Conservation (phyloP, 192 early-diverging fungal genomes). For the Rhizophlyctis rosea region DNA sequence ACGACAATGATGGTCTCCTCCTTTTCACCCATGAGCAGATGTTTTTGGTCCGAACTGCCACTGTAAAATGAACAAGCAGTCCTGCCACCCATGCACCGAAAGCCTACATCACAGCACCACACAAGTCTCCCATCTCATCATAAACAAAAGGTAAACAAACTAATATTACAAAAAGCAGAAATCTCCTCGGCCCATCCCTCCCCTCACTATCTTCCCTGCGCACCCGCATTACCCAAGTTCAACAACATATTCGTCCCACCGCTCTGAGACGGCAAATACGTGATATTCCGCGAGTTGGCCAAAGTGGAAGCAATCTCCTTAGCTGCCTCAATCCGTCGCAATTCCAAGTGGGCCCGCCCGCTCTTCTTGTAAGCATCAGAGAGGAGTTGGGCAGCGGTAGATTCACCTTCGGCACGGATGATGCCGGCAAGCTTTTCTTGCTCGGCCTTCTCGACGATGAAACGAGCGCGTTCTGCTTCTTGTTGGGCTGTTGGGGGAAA, state of each 20-base stretch:
- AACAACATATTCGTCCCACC: conserved; percentile 70
- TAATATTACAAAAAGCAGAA: too few relatives aligned
- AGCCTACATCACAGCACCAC: too few relatives aligned
- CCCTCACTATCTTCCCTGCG: too few relatives aligned
- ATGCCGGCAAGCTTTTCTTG: conserved; percentile 96
- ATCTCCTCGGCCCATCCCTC: too few relatives aligned
- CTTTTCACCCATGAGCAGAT: too few relatives aligned
- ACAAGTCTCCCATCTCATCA: too few relatives aligned
- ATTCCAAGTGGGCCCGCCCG: conserved; percentile 88
- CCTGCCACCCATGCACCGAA: too few relatives aligned
- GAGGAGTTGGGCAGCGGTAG: conserved; percentile 88
- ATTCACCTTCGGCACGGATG: conserved; percentile 98
- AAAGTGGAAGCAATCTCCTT: conserved; percentile 94
- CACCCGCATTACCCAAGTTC: conserved; percentile 59
- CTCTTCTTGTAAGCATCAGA: conserved; percentile 86
- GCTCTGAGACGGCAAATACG: conserved; percentile 72
- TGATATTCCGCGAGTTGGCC: conserved; percentile 76
- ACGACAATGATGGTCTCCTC: too few relatives aligned
- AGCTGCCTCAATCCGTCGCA: conserved; percentile 95
- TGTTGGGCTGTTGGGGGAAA: conserved; percentile 77
- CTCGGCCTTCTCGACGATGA: conserved; percentile 97
- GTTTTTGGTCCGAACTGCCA: too few relatives aligned
- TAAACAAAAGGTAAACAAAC: too few relatives aligned
- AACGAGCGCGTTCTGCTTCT: conserved; percentile 97
- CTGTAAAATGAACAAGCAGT: too few relatives aligned